phyloP scores from a whole-genome alignment of 2,329 filamentous ascomycete genomes.

The Neonectria sp. region DNA sequence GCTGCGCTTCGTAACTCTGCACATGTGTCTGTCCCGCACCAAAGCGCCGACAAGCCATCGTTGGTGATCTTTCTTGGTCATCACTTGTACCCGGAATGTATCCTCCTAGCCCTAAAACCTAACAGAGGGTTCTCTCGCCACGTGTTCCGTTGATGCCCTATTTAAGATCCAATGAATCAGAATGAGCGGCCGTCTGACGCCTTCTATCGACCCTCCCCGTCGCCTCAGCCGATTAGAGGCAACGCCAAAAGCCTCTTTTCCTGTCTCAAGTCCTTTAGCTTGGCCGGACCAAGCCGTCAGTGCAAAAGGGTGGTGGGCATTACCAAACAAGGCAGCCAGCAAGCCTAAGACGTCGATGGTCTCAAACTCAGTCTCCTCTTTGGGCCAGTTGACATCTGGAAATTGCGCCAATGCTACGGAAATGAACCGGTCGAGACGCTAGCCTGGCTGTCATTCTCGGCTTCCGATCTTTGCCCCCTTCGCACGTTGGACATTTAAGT shows the following conservation, averaged over 20 bases:
- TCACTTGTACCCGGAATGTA: too few species aligned
- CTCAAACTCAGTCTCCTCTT: slow-evolving; percentile 15
- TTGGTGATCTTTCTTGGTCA: too few species aligned
- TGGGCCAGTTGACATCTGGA: not conserved
- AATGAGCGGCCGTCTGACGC: not conserved
- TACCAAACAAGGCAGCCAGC: not conserved
- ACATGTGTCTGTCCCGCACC: too few species aligned
- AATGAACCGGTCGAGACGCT: slow-evolving; percentile 10
- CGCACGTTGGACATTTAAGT: not conserved
- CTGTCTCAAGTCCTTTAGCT: slow-evolving; percentile 5
- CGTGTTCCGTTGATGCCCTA: not conserved
- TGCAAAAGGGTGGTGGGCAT: not conserved
- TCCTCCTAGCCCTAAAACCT: too few species aligned
- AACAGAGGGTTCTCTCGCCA: not conserved
- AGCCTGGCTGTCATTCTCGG: slow-evolving; percentile 16
- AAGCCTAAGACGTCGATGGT: not conserved
- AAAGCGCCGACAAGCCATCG: too few species aligned
- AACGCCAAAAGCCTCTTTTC: not conserved
- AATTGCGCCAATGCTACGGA: slow-evolving; percentile 12
- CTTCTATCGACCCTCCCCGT: not conserved
- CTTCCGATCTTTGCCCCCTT: slow-evolving; percentile 12
- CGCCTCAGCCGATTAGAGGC: not conserved
- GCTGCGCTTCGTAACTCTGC: too few species aligned
- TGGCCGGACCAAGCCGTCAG: not conserved
- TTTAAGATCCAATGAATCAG: not conserved